Conservation (phyloP, 495 filamentous ascomycete genomes). For the Astrothelium subdiscretum region DNA sequence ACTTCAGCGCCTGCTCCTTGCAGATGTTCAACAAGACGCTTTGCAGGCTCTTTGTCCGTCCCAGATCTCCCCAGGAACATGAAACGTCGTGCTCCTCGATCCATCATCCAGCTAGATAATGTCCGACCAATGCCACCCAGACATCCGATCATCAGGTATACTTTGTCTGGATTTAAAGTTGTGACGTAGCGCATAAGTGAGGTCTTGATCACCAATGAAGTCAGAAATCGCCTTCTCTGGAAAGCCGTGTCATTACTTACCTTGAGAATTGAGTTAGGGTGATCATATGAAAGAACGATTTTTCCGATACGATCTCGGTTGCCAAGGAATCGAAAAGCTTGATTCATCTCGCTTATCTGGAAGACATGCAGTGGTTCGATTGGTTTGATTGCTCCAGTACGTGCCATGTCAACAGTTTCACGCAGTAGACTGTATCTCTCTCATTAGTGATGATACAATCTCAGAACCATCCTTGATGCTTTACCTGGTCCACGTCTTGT, state of each 20-base stretch:
- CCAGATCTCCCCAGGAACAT: not conserved
- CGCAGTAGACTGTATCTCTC: constrained; percentile 15
- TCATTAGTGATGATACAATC: no score
- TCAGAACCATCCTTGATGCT: no score
- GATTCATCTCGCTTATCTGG: constrained; percentile 31
- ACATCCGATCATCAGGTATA: constrained; percentile 37
- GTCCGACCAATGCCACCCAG: constrained; percentile 34
- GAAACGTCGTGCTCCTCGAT: not conserved
- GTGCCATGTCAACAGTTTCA: not conserved
- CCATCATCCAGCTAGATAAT: not conserved
- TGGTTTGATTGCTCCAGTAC: not conserved
- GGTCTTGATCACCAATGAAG: no score
- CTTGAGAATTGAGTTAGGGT: constrained; percentile 8
- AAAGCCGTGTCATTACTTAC: no score
- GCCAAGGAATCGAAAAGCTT: constrained; percentile 47
- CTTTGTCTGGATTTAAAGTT: constrained; percentile 7
- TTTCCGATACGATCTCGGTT: constrained; percentile 45
- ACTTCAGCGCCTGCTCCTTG: not conserved
- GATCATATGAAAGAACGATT: constrained; percentile 36
- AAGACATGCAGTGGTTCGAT: no score
- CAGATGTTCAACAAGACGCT: not conserved
- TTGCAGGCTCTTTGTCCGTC: not conserved
- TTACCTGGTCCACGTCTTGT: not conserved
- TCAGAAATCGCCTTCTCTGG: no score
- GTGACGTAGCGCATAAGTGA: not conserved